phyloP scores from a whole-genome alignment of 2,329 filamentous ascomycete genomes.

The Cladosporium sphaerospermum region DNA sequence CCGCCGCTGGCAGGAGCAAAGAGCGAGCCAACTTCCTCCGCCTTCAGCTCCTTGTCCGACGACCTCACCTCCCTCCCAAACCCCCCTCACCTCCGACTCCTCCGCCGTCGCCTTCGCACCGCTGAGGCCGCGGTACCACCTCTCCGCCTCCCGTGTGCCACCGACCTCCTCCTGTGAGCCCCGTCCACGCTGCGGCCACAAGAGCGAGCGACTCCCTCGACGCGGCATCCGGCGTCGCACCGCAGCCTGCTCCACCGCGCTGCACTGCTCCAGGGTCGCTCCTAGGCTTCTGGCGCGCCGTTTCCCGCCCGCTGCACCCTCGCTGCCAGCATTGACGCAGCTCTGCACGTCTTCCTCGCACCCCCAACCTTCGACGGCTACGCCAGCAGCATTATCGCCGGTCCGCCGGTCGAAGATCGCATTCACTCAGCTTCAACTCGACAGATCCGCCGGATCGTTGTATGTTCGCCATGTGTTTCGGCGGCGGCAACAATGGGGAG shows the following conservation, averaged over 20 bases:
- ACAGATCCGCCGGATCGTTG: neutral
- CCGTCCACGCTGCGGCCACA: conserved; percentile 8
- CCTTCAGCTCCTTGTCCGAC: neutral
- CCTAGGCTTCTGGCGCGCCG: conserved; percentile 3
- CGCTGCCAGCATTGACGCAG: neutral
- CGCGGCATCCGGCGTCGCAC: conserved; percentile 7
- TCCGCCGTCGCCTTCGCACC: conserved; percentile 4
- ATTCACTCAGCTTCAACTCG: neutral
- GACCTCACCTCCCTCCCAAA: conserved; percentile 4
- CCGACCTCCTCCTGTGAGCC: conserved; percentile 5
- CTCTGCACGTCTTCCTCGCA: neutral
- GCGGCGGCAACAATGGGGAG: conserved; percentile 36
- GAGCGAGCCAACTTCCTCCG: conserved; percentile 7
- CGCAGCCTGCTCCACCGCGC: conserved; percentile 6
- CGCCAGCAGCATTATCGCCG: neutral
- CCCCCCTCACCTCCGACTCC: conserved; percentile 4
- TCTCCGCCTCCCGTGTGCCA: conserved; percentile 1
- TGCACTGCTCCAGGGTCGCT: neutral
- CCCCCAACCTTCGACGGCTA: neutral
- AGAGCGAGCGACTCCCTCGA: conserved; percentile 3
- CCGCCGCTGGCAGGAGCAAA: neutral
- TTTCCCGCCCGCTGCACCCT: conserved; percentile 5
- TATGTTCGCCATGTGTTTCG: conserved; percentile 45
- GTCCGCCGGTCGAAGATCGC: neutral
- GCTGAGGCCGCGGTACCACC: conserved; percentile 5